These are phyloP conservation scores for Papiliotrema laurentii DNA, from an alignment of 1,284 basidiomycete species.

Conservation along the genomic window DNA sequence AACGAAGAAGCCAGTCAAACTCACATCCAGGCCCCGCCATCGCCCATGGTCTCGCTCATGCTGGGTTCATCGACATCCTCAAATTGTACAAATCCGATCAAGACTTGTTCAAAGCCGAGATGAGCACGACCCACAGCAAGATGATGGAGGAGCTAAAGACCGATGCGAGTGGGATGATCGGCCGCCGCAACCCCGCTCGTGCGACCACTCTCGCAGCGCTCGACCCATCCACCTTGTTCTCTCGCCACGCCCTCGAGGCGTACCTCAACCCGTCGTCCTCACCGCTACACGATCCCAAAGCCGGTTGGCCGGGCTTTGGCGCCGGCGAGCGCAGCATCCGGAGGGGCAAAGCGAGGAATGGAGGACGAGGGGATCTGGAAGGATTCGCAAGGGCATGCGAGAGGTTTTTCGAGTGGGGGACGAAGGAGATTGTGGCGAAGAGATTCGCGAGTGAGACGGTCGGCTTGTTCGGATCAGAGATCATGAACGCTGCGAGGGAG, in stretches of 20 bases:
- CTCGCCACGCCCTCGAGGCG: conserved; percentile 61
- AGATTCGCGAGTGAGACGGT: conserved; percentile 37
- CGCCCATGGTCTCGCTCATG: conserved; percentile 49
- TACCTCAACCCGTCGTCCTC: conserved; percentile 61
- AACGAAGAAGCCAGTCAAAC: too few species aligned
- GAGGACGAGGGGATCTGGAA: conserved; percentile 54
- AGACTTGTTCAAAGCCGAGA: conserved; percentile 20
- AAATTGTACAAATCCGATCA: conserved; percentile 55
- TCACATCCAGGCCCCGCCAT: conserved; percentile 40
- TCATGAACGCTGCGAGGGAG: conserved; percentile 31
- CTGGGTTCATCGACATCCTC: conserved; percentile 54
- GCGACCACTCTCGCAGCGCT: conserved; percentile 58
- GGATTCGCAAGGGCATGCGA: conserved; percentile 73
- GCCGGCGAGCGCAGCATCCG: conserved; percentile 11
- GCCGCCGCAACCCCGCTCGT: conserved; percentile 55
- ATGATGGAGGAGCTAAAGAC: conserved; percentile 66
- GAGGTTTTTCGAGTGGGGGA: conserved; percentile 84
- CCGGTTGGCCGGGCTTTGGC: conserved; percentile 43
- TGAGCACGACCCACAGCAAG: conserved; percentile 57
- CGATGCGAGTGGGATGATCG: conserved; percentile 60
- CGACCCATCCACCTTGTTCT: conserved; percentile 53
- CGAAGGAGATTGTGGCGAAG: conserved; percentile 54
- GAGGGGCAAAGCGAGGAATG: conserved; percentile 29
- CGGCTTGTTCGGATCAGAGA: conserved; percentile 31
- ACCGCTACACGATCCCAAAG: conserved; percentile 11